phyloP scores from a whole-genome alignment of 2,329 filamentous ascomycete species.

The Aspergillus carbonarius region DNA sequence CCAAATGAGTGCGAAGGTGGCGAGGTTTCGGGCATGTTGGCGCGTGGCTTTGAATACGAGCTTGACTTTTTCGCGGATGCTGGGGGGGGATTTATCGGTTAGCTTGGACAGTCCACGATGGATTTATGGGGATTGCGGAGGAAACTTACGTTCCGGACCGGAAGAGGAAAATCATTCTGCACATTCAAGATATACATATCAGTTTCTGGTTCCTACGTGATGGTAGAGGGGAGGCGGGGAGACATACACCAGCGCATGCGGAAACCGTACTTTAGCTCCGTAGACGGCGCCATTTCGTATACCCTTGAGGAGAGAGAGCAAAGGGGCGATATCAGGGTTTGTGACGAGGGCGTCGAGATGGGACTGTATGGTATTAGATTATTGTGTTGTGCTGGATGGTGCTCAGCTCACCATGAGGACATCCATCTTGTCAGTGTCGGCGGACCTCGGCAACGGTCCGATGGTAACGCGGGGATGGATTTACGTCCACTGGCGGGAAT shows the following conservation, averaged over 20 bases:
- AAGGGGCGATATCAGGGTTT: slow-evolving; percentile 80
- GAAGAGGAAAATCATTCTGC: slow-evolving; percentile 93
- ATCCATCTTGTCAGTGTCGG: slow-evolving; percentile 32
- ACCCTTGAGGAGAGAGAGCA: slow-evolving; percentile 83
- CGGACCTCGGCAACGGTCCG: slow-evolving; percentile 27
- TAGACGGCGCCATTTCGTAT: slow-evolving; percentile 97
- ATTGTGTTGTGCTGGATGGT: not conserved
- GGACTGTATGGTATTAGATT: slow-evolving; percentile 48
- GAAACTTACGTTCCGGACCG: slow-evolving; percentile 77
- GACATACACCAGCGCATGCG: slow-evolving; percentile 82
- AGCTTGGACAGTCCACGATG: slow-evolving; percentile 6
- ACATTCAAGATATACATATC: no score
- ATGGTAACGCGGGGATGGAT: slow-evolving; percentile 5
- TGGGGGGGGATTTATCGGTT: slow-evolving; percentile 23
- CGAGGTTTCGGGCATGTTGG: slow-evolving; percentile 88
- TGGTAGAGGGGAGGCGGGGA: no score
- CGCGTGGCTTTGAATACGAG: slow-evolving; percentile 83
- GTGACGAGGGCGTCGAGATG: slow-evolving; percentile 73
- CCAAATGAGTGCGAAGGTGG: slow-evolving; percentile 87
- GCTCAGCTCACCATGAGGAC: slow-evolving; percentile 32
- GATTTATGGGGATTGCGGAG: slow-evolving; percentile 22
- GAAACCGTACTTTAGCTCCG: slow-evolving; percentile 95
- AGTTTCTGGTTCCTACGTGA: no score
- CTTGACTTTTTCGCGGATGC: slow-evolving; percentile 70
- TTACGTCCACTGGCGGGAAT: slow-evolving; percentile 10